These are phyloP conservation scores for Calycina marina DNA, from an alignment of 2,329 filamentous ascomycete genomes.

Conservation along the genomic window DNA sequence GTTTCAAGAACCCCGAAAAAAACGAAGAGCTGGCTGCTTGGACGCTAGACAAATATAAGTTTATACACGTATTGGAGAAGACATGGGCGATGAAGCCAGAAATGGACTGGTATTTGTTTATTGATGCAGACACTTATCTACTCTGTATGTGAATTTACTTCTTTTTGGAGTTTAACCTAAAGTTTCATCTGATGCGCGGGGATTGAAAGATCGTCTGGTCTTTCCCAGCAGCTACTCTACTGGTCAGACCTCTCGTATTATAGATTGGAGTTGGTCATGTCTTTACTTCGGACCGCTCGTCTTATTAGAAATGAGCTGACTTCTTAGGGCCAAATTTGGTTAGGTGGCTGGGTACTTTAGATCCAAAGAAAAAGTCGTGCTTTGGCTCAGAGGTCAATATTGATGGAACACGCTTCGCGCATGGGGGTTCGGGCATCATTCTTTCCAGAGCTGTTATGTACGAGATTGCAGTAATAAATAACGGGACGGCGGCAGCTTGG, in stretches of 20 bases:
- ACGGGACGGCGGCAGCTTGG: constrained; percentile 30
- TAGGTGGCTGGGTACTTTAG: constrained; percentile 8
- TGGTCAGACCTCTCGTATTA: too few species aligned
- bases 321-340: constrained; percentile 37
- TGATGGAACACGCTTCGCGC: constrained; percentile 32
- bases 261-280: too few species aligned
- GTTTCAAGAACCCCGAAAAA: constrained; percentile 13
- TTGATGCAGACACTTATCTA: constrained; percentile 44
- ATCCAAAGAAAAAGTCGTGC: constrained; percentile 27
- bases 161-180: too few species aligned
- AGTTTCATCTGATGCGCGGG: too few species aligned
- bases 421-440: constrained; percentile 41
- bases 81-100: constrained; percentile 33
- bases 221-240: too few species aligned
- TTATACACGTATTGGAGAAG: constrained; percentile 42
- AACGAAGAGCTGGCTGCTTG: constrained; percentile 28
- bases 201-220: too few species aligned
- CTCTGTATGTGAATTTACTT: too few species aligned
- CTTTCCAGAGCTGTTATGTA: constrained; percentile 36
- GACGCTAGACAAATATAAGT: constrained; percentile 48
- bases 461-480: constrained; percentile 28
- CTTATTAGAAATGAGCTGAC: too few species aligned
- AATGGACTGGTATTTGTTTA: constrained; percentile 43
- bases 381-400: constrained; percentile 35
- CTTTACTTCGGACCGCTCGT: too few species aligned